Conservation (phyloP, 2,329 filamentous ascomycete species). For the Claviceps citrina region DNA sequence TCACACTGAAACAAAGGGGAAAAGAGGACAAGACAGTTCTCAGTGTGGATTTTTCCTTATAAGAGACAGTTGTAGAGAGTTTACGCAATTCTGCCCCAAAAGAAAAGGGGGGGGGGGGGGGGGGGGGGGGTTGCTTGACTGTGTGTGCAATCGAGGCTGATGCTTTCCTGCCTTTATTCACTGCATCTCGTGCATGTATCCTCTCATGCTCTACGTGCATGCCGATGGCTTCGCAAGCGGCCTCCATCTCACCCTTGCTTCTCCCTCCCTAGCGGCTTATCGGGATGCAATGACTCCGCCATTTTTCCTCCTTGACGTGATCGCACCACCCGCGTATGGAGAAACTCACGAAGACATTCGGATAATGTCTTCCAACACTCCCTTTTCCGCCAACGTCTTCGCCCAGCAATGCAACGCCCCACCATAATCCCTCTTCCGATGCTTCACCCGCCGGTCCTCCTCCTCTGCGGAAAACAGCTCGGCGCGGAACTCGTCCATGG, state of each 20-base stretch:
- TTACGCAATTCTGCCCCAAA: too few relatives aligned
- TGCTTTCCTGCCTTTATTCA: not conserved
- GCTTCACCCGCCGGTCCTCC: slow-evolving; percentile 36
- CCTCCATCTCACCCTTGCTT: not conserved
- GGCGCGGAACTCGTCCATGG: slow-evolving; percentile 31
- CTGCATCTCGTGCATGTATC: not conserved
- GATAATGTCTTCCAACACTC: slow-evolving; percentile 34
- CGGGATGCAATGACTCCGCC: not conserved
- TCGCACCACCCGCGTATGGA: too few relatives aligned
- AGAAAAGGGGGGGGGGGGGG: too few relatives aligned
- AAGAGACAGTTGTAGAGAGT: too few relatives aligned
- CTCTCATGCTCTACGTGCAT: not conserved
- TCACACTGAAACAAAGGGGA: too few relatives aligned
- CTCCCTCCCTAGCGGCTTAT: not conserved
- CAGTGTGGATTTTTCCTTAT: not conserved
- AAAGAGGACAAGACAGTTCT: not conserved
- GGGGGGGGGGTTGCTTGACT: too few relatives aligned
- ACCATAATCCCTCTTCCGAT: slow-evolving; percentile 51
- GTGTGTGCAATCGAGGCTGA: not conserved
- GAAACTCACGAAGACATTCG: slow-evolving; percentile 9
- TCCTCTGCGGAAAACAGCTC: slow-evolving; percentile 30
- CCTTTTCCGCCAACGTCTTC: slow-evolving; percentile 51
- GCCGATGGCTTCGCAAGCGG: not conserved
- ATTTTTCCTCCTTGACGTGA: too few relatives aligned
- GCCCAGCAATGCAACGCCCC: slow-evolving; percentile 56